Percentiles rank a stretch among this genome's conserved stretches.
These are phyloP conservation scores for Solanum hybrid DNA, from an alignment of 305 asterid genomes.

Conservation along the genomic window DNA sequence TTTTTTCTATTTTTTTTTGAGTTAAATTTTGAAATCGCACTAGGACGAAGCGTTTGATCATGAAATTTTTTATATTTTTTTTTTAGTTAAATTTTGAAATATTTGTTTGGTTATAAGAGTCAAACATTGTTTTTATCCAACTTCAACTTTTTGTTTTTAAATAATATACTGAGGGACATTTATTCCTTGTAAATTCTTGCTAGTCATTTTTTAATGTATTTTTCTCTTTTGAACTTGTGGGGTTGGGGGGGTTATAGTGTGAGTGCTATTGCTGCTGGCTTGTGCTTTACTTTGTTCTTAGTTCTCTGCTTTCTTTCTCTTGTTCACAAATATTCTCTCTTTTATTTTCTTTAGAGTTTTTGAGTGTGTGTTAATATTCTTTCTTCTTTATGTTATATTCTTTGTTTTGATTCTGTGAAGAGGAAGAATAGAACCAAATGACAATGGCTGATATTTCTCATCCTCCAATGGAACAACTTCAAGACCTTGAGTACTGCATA, in stretches of 20 bases:
- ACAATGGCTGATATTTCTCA: slow-evolving; percentile 55
- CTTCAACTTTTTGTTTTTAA: not conserved
- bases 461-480: slow-evolving; percentile 96
- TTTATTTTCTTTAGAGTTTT: not conserved
- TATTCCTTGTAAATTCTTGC: slow-evolving; percentile 1
- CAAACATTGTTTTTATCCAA: no score
- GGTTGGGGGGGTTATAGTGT: not conserved
- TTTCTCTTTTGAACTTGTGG: not conserved
- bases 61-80: no score
- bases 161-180: not conserved
- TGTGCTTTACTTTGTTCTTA: slow-evolving; percentile 12
- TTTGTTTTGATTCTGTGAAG: slow-evolving; percentile 5
- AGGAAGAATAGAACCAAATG: not conserved
- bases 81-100: no score
- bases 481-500: slow-evolving; percentile 97
- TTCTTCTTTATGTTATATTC: slow-evolving; percentile 5
- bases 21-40: no score
- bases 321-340: slow-evolving; percentile 1
- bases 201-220: not conserved
- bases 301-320: slow-evolving; percentile 5
- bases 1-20: no score
- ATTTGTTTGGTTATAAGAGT: no score
- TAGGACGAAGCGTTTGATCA: not conserved
- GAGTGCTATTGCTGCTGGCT: slow-evolving; percentile 10
- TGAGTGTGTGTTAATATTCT: slow-evolving; percentile 1